These are phyloP conservation scores for Salvia rosmarinus DNA, from an alignment of 257 asterid species.

Conservation along the genomic window DNA sequence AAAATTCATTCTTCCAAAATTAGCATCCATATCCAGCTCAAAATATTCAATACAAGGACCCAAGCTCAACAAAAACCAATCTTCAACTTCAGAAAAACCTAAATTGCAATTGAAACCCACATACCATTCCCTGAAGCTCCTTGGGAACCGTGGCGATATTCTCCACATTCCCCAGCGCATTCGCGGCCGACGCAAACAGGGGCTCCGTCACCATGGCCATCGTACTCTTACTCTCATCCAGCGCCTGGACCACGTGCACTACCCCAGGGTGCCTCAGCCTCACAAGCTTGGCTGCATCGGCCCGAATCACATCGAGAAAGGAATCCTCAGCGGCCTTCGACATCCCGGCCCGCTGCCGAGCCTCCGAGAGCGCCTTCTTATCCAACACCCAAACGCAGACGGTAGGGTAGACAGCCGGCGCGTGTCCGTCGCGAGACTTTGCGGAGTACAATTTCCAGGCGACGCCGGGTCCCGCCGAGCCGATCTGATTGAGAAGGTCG, in stretches of 20 bases:
- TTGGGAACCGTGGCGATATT: slow-evolving; percentile 75
- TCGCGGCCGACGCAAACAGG: slow-evolving; percentile 84
- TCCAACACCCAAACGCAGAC: slow-evolving; percentile 94
- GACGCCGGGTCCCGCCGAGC: slow-evolving; percentile 91
- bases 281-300: slow-evolving; percentile 88
- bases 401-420: slow-evolving; percentile 72
- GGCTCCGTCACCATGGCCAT: slow-evolving; percentile 99
- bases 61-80: slow-evolving; percentile 9
- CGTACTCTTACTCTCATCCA: slow-evolving; percentile 90
- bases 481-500: slow-evolving; percentile 85
- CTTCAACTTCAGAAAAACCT: slow-evolving; percentile 13
- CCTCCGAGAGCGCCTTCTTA: slow-evolving; percentile 80
- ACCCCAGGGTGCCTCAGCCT: slow-evolving; percentile 99
- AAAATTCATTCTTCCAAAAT: slow-evolving; percentile 5
- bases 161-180: slow-evolving; percentile 82
- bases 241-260: slow-evolving; percentile 90
- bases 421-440: slow-evolving; percentile 73
- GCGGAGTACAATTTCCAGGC: slow-evolving; percentile 92
- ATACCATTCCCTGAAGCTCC: slow-evolving; percentile 96
- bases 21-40: slow-evolving; percentile 26
- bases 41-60: not conserved
- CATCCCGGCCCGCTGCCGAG: slow-evolving; percentile 81
- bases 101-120: slow-evolving; percentile 22
- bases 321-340: slow-evolving; percentile 92
- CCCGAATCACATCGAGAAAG: slow-evolving; percentile 79